phyloP scores from a whole-genome alignment of 257 asterid species.

The Phtheirospermum japonicum region DNA sequence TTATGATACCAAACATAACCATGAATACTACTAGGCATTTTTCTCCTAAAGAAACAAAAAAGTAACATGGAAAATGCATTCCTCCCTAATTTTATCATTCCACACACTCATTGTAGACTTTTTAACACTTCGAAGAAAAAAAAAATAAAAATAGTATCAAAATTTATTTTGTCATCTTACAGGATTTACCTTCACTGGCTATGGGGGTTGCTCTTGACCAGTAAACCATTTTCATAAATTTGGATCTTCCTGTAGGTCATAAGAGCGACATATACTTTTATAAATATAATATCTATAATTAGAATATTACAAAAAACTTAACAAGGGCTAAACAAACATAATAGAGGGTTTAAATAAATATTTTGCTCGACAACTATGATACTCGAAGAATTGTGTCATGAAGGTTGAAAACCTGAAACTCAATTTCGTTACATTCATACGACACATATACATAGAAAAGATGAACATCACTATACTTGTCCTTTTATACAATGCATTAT shows the following conservation, averaged over 20 bases:
- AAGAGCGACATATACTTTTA: not conserved
- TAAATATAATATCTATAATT: not conserved
- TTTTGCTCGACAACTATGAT: no score
- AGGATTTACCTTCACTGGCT: constrained; percentile 58
- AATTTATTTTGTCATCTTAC: constrained; percentile 40
- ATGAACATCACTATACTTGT: no score
- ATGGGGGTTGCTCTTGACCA: constrained; percentile 87
- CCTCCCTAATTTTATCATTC: not conserved
- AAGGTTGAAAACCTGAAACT: no score
- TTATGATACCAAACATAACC: not conserved
- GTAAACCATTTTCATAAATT: constrained; percentile 93
- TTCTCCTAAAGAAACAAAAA: not conserved
- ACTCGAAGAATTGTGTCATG: no score
- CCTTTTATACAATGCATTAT: no score
- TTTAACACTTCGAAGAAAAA: not conserved
- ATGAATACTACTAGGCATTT: not conserved
- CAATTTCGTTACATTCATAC: not conserved
- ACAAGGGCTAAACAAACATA: not conserved
- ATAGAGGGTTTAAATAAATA: not conserved
- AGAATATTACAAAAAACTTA: not conserved
- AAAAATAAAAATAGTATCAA: not conserved
- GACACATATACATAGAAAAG: not conserved
- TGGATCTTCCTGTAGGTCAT: constrained; percentile 72
- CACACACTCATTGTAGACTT: not conserved
- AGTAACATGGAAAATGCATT: no score